Evolutionary conservation across 768 basidiomycete species (phyloP), one percentile per base, ranked within the genome.

Genomic region (Kwoniella sp.): DNA sequence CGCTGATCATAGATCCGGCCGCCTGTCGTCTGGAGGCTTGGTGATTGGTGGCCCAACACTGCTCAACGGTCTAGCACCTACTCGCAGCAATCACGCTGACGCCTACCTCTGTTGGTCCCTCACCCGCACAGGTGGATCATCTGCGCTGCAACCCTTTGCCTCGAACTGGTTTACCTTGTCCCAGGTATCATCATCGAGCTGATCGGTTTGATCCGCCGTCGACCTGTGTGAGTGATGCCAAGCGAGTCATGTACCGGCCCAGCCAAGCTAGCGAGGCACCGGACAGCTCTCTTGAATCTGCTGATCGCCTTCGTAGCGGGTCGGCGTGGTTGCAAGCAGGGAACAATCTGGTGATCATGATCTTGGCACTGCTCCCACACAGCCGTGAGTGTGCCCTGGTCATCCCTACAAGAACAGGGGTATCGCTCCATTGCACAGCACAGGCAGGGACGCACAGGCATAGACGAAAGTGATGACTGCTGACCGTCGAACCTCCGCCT

Each of bases 301-400:
- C 23, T 7, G 26, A 8, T 33, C 14, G 4, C n/a, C 27, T 22
- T 36, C 10, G 22, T 36, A 54, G 44, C 10, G 45, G 41, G 11
- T 45, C 52, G 17, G 52, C 52, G 8, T 54, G 52, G 52, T 27
- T 54, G 12, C 52, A 54, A 25, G 37, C 52, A 0, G 52, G 52
- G 12, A 9, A 46, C 17, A 43, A 54, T 46, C 31, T 54, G 29
- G 26, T 43, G 8, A 34, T 54, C 23, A 54, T 46, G 52, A 47
- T 47, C 10, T 26, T 46, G 25, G 36, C 45, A 4, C 44, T 54
- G 11, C 28, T 36, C 4, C 52, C 52, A 1, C 52, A 54, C 25
- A 23, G 19, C 10, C 26, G 52, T 47, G 1, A 54, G 38, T 46
- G 27, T 43, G 0, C 1, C 14, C 32, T 19, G 10, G 1, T 2